These are phyloP conservation scores for Symmetrospora coprosmae DNA, from an alignment of 768 basidiomycete genomes.

Conservation along the genomic window DNA sequence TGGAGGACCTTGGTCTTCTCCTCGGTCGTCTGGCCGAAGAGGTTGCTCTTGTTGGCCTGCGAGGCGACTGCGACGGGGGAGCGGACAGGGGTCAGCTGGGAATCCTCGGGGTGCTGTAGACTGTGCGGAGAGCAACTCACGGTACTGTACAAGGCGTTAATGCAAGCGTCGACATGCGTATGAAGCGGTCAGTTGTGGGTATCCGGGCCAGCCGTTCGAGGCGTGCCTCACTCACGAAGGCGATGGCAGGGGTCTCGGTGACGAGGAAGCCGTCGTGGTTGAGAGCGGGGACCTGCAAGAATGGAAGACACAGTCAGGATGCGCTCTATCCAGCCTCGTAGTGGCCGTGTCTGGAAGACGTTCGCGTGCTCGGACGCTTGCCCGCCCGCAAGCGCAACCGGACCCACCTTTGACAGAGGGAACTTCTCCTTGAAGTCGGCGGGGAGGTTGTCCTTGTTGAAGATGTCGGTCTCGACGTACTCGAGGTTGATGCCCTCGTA, in stretches of 20 bases:
- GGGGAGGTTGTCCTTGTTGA: constrained; percentile 19
- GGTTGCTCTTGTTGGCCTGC: constrained; percentile 49
- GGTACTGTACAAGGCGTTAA: constrained; percentile 55
- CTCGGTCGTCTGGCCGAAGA: constrained; percentile 53
- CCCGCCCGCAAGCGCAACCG: background rate
- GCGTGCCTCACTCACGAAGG: constrained; percentile 52
- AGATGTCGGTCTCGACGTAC: constrained; percentile 25
- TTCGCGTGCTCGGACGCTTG: background rate
- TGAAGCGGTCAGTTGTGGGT: background rate
- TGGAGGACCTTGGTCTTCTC: constrained; percentile 68
- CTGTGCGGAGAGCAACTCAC: constrained; percentile 42
- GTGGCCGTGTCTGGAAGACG: background rate
- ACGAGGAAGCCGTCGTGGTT: constrained; percentile 68
- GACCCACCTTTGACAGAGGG: constrained; percentile 35
- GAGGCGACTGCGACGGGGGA: constrained; percentile 11
- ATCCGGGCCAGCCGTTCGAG: background rate
- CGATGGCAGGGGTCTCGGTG: constrained; percentile 64
- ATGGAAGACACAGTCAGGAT: too few relatives aligned
- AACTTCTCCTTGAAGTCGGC: constrained; percentile 44
- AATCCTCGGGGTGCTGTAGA: constrained; percentile 15
- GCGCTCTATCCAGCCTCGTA: background rate
- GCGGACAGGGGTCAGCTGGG: background rate
- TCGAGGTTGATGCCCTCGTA: constrained; percentile 31
- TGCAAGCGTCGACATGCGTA: constrained; percentile 43
- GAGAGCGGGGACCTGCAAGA: constrained; percentile 60